Evolutionary conservation across 2,329 filamentous ascomycete species (phyloP).

Genomic region (Lomentospora prolificans): DNA sequence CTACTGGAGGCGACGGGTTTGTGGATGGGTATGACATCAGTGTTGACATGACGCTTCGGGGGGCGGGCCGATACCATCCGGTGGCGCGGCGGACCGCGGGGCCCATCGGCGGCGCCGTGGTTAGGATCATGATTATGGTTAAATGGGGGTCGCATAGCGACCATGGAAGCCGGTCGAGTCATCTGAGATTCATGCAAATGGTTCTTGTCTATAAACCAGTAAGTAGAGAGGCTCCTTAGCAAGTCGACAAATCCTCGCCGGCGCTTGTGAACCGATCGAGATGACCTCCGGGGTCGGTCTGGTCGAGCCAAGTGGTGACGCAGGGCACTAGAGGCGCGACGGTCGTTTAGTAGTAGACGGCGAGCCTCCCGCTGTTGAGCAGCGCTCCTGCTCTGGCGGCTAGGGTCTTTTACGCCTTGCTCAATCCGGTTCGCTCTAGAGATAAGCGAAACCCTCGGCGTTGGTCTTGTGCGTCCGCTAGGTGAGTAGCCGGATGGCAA

Average conservation of each 20-base stretch:
- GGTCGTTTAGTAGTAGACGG: background rate
- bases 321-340: background rate
- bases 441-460: background rate
- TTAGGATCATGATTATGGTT: background rate
- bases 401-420: background rate
- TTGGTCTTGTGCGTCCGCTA: background rate
- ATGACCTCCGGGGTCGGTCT: background rate
- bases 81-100: background rate
- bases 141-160: constrained; percentile 5
- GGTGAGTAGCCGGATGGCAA: background rate
- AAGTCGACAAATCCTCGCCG: constrained; percentile 2
- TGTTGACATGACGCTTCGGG: background rate
- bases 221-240: background rate
- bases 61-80: background rate
- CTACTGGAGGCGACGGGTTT: constrained; percentile 73
- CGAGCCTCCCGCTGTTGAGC: background rate
- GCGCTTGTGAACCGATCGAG: constrained; percentile 1
- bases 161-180: background rate
- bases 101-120: background rate
- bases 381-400: background rate
- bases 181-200: constrained; percentile 1
- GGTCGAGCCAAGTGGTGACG: constrained; percentile 7
- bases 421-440: background rate
- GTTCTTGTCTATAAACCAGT: background rate
- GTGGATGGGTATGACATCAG: background rate